A percentile compares a stretch with the other conserved stretches of the same genome.
phyloP scores from a whole-genome alignment of 2,329 filamentous ascomycete genomes.

The Fusarium sp. region DNA sequence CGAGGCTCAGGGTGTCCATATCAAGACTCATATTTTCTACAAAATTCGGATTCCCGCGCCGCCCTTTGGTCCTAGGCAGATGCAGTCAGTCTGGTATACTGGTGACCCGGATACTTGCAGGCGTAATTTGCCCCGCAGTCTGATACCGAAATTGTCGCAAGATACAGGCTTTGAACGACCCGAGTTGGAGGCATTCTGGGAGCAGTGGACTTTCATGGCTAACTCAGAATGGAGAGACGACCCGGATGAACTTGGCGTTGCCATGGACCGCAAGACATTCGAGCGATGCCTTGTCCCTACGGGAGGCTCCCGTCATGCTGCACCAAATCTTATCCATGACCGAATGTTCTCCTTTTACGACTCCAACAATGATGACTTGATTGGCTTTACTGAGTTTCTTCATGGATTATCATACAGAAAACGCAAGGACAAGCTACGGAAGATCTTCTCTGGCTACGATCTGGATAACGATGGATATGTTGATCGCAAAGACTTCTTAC shows the following conservation, averaged over 20 bases:
- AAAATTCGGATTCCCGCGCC: slow-evolving; percentile 94
- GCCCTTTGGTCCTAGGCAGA: slow-evolving; percentile 84
- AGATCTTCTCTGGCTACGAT: slow-evolving; percentile 92
- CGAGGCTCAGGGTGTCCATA: slow-evolving; percentile 83
- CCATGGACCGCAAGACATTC: slow-evolving; percentile 94
- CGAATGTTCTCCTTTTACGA: slow-evolving; percentile 98
- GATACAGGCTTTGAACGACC: slow-evolving; percentile 87
- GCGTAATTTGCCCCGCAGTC: slow-evolving; percentile 74
- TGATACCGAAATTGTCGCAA: slow-evolving; percentile 78
- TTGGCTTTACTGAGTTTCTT: slow-evolving; percentile 93
- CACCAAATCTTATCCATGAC: slow-evolving; percentile 93
- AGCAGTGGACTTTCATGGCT: slow-evolving; percentile 96
- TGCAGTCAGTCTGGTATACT: slow-evolving; percentile 88
- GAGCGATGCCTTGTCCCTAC: slow-evolving; percentile 90
- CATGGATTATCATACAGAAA: slow-evolving; percentile 82
- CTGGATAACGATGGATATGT: slow-evolving; percentile 90
- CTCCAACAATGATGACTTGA: slow-evolving; percentile 87
- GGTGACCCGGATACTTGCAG: slow-evolving; percentile 84
- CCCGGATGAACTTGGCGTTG: slow-evolving; percentile 81
- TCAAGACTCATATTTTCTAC: slow-evolving; percentile 95
- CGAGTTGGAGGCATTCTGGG: slow-evolving; percentile 93
- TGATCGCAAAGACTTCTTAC: slow-evolving; percentile 86
- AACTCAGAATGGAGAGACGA: slow-evolving; percentile 88
- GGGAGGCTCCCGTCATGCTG: slow-evolving; percentile 82
- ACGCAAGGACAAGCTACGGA: slow-evolving; percentile 77